Base-by-base conservation (phyloP, 495 filamentous ascomycete genomes). In the Tuber magnatum region DNA sequence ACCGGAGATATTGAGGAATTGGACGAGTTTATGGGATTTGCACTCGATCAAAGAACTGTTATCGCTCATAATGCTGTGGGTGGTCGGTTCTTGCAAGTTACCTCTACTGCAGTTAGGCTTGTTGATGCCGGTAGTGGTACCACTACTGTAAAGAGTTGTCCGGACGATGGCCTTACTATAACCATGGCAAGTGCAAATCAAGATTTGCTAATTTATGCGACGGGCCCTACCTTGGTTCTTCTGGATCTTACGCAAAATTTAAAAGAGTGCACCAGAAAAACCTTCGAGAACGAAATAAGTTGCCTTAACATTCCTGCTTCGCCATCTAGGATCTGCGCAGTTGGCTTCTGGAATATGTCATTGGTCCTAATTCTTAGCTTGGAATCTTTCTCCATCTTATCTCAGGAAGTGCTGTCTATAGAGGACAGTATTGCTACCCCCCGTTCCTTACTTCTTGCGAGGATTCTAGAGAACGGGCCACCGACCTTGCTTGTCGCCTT, bases 401-500 rank as follows among this genome's bases (percentile, higher is more conserved):
- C 89, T 16, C 88, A 88, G 39, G 89, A 92, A 73, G 86, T 88
- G 35, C 79, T 91, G 1, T 86, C 86, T 5, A 84, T 87, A 41
- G 82, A 82, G 10, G 87, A 88, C 38, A 81, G 42, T 48, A 44
- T 76, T n/a, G 90, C 92, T 14, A 90, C 97, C 70, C 95, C 95
- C 6, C 88, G 94, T 32, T 93, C 93, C 69, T 87, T 98, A 6
- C 88, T 92, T 3, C 86, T 98, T 18, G 90, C 91, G 6, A 88
- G 92, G 69, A 85, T 97, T 1, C 86, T 97, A 87, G 88, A 24
- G 76, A 82, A 61, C 70, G 81, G 56, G 61, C 82, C 7, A 78
- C 84, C 93, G 2, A 97, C 91, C 0, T 85, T 99, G 3, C 93
- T 99, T 76, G 86, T 97, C 40, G 92, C 94, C n/a, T 93, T 97